Evolutionary conservation across 2,329 filamentous ascomycete species (phyloP).

Genomic region (Pyricularia pennisetigena): DNA sequence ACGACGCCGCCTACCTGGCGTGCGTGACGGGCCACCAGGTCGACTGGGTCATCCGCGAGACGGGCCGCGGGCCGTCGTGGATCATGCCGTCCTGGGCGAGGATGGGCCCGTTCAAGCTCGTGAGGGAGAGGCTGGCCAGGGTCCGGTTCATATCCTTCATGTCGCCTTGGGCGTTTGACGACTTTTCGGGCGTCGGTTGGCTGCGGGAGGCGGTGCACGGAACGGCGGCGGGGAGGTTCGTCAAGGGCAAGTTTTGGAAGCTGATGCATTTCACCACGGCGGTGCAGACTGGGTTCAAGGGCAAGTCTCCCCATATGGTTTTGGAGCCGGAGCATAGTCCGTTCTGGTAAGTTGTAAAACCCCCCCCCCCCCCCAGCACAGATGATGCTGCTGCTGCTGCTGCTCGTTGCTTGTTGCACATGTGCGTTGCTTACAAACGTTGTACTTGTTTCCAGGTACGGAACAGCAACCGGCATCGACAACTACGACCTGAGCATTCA

Average conservation of each 20-base stretch:
- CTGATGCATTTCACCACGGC: constrained; percentile 23
- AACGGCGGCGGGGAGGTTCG: constrained; percentile 9
- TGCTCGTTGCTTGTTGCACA: no score
- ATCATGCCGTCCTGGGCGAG: constrained; percentile 34
- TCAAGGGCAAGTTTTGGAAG: constrained; percentile 41
- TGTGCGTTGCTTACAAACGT: not conserved
- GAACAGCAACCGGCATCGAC: constrained; percentile 45
- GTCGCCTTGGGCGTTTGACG: constrained; percentile 14
- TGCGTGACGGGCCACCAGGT: constrained; percentile 42
- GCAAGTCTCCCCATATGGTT: constrained; percentile 23
- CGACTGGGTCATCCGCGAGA: constrained; percentile 46
- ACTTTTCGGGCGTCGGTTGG: constrained; percentile 15
- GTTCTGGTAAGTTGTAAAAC: constrained; percentile 22
- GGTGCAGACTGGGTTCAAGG: constrained; percentile 22
- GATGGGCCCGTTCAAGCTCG: constrained; percentile 38
- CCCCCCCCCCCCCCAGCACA: not conserved
- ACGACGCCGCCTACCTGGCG: constrained; percentile 51
- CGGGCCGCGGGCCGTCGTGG: constrained; percentile 45
- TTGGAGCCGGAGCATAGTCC: constrained; percentile 32
- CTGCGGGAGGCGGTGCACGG: constrained; percentile 13
- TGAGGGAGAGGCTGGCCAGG: constrained; percentile 38
- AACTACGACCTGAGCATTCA: constrained; percentile 51
- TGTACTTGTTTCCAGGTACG: constrained; percentile 35
- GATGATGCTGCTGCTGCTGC: not conserved
- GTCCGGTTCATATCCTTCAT: constrained; percentile 36